phyloP scores from a whole-genome alignment of 2,329 filamentous ascomycete genomes.

The Fusarium paranaense region DNA sequence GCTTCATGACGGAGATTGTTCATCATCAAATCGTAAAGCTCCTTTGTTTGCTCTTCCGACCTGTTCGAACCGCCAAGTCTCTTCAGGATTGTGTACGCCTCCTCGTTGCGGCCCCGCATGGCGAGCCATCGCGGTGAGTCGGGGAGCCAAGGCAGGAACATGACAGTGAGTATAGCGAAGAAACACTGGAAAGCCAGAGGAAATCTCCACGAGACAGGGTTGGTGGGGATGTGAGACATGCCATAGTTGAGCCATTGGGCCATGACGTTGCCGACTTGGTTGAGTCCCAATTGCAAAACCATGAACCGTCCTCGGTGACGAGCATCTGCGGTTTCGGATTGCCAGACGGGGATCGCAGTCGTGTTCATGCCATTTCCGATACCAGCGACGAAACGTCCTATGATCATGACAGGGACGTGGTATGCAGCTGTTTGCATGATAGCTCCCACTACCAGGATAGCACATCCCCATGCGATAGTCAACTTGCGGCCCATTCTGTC shows the following conservation, averaged over 20 bases:
- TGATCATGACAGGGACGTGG: conserved; percentile 43
- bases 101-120: background rate
- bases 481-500: conserved; percentile 6
- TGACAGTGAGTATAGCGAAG: conserved; percentile 42
- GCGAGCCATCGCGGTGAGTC: conserved; percentile 13
- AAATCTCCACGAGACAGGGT: conserved; percentile 55
- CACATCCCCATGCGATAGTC: conserved; percentile 6
- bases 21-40: conserved; percentile 1
- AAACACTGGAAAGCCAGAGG: conserved; percentile 56
- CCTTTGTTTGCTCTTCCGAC: background rate
- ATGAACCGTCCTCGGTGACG: conserved; percentile 11
- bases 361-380: conserved; percentile 59
- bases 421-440: conserved; percentile 24
- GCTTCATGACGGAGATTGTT: conserved; percentile 1
- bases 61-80: background rate
- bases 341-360: conserved; percentile 53
- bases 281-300: conserved; percentile 30
- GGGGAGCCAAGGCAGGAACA: conserved; percentile 42
- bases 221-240: conserved; percentile 49
- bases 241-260: conserved; percentile 56
- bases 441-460: conserved; percentile 8
- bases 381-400: conserved; percentile 46
- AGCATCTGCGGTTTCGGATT: conserved; percentile 51
- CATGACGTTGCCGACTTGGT: conserved; percentile 48
- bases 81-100: conserved; percentile 7